Evolutionary conservation across 331 rosid species (phyloP).

Genomic region (Ulmus americana): DNA sequence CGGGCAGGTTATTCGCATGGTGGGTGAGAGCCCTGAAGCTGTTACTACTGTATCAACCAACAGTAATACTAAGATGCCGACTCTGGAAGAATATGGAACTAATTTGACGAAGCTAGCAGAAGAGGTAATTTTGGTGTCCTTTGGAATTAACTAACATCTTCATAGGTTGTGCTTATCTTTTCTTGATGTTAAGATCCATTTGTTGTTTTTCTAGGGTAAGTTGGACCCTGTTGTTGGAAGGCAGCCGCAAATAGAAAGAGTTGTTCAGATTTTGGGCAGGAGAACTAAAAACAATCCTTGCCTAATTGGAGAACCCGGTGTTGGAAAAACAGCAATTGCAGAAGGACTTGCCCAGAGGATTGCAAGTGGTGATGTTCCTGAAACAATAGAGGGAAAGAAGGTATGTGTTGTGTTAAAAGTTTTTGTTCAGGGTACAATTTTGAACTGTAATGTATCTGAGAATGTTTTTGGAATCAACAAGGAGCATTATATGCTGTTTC

Average conservation of each 20-base stretch:
- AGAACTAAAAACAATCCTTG: constrained; percentile 93
- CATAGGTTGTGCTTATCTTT: background rate
- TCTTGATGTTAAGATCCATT: constrained; percentile 1
- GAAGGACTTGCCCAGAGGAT: constrained; percentile 98
- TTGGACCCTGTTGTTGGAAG: constrained; percentile 97
- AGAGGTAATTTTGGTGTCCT: constrained; percentile 49
- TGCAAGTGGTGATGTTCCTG: constrained; percentile 92
- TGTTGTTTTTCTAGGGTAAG: constrained; percentile 56
- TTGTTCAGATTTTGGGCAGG: constrained; percentile 89
- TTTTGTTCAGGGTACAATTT: background rate
- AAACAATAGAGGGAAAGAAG: constrained; percentile 95
- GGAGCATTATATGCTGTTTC: no score
- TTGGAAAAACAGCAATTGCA: constrained; percentile 95
- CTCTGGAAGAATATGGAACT: constrained; percentile 93
- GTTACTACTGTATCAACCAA: constrained; percentile 78
- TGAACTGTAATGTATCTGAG: background rate
- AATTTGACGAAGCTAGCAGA: constrained; percentile 93
- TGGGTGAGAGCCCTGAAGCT: constrained; percentile 88
- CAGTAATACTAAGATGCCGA: constrained; percentile 81
- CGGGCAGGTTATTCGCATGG: constrained; percentile 91
- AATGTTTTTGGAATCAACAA: no score
- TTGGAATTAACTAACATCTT: background rate
- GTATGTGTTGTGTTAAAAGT: constrained; percentile 31
- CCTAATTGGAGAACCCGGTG: constrained; percentile 98
- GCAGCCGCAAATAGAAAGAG: constrained; percentile 89